phyloP scores from a whole-genome alignment of 306 rosid genomes.

The Castanopsis chinensis region DNA sequence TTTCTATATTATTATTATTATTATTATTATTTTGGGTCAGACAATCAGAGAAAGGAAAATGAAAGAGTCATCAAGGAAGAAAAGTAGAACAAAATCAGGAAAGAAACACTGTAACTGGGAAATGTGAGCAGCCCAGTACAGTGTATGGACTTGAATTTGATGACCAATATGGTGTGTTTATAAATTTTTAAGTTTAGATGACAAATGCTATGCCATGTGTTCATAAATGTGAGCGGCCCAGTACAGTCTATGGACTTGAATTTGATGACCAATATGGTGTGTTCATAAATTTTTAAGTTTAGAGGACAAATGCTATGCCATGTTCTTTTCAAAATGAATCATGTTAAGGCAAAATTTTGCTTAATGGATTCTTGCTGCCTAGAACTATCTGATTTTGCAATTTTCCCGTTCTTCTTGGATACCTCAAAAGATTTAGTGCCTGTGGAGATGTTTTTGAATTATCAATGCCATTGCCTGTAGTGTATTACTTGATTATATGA shows the following conservation, averaged over 20 bases:
- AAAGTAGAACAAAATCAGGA: conserved; percentile 36
- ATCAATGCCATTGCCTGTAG: too few relatives aligned
- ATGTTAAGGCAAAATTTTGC: neutral
- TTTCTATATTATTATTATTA: neutral
- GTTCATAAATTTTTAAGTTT: neutral
- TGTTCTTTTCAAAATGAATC: neutral
- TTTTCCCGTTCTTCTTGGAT: too few relatives aligned
- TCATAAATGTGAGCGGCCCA: too few relatives aligned
- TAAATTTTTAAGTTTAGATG: neutral
- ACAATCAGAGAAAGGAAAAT: conserved; percentile 15
- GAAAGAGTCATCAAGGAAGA: conserved; percentile 25
- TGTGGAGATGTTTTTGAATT: too few relatives aligned
- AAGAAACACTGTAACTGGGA: conserved; percentile 7
- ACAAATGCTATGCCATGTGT: neutral
- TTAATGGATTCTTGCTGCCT: neutral
- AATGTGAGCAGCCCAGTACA: neutral
- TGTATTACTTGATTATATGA: too few relatives aligned
- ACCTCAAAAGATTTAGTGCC: too few relatives aligned
- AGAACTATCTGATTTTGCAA: neutral
- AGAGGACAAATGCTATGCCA: neutral
- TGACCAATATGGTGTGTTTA: conserved; percentile 40
- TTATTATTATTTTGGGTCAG: conserved; percentile 20
- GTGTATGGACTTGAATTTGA: conserved; percentile 23
- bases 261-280: conserved; percentile 34
- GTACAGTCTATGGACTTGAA: conserved; percentile 17